Percentiles rank a stretch among this genome's conserved stretches.
Conservation (phyloP, 306 rosid genomes). For the Dalbergia oliveri region DNA sequence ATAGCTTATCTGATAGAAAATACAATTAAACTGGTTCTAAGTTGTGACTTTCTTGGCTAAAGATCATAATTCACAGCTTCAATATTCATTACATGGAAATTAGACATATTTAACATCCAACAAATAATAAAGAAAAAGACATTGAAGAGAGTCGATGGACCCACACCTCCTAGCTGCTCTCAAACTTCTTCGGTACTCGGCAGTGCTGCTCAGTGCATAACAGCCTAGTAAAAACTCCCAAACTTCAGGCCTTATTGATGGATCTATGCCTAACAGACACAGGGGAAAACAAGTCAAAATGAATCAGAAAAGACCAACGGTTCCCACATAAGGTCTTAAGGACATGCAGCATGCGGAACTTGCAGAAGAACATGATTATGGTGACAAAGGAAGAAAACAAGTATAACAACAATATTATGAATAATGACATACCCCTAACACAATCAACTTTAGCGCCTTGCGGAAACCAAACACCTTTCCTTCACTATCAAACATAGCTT, state of each 20-base stretch:
- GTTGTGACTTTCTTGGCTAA: constrained; percentile 26
- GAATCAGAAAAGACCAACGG: constrained; percentile 41
- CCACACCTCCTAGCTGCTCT: constrained; percentile 86
- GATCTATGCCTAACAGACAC: constrained; percentile 78
- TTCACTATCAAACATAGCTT: constrained; percentile 78
- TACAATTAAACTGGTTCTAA: constrained; percentile 32
- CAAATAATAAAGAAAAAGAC: constrained; percentile 36
- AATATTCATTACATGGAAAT: constrained; percentile 16
- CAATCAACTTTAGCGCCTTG: constrained; percentile 85
- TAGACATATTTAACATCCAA: constrained; percentile 38
- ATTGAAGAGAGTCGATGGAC: constrained; percentile 35
- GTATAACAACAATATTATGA: constrained; percentile 10
- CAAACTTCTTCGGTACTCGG: constrained; percentile 72
- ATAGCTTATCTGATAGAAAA: constrained; percentile 6
- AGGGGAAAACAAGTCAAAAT: constrained; percentile 38
- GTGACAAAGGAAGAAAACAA: constrained; percentile 14
- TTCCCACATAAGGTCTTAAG: constrained; percentile 3
- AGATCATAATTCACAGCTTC: constrained; percentile 35
- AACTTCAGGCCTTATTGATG: constrained; percentile 86
- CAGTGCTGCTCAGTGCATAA: constrained; percentile 79
- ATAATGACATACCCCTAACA: constrained; percentile 79
- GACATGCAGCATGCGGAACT: constrained; percentile 20
- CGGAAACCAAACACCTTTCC: constrained; percentile 81
- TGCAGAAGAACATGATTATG: constrained; percentile 13
- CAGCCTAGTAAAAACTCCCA: constrained; percentile 99